A percentile compares a stretch with the other conserved stretches of the same genome.
These are phyloP conservation scores for Spinacia oleracea DNA, from an alignment of 179 eudicot genomes.

Conservation along the genomic window DNA sequence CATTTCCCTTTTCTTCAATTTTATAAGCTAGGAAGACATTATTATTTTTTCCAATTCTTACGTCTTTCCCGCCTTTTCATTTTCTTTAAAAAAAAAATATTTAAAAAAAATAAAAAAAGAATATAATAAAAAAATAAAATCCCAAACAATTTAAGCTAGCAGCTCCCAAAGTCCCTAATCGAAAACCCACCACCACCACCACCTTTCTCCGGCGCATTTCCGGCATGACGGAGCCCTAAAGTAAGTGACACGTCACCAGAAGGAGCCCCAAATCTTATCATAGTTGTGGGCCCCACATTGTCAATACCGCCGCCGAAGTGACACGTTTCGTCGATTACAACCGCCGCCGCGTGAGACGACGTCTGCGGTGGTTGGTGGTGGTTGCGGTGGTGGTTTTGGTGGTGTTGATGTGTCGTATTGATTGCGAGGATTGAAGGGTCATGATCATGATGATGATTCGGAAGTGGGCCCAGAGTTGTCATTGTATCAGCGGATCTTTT, in stretches of 20 bases:
- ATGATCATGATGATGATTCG: slow-evolving; percentile 23
- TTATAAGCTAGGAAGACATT: not conserved
- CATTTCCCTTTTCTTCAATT: not conserved
- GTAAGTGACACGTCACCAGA: slow-evolving; percentile 40
- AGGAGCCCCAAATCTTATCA: slow-evolving; percentile 36
- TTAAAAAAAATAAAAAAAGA: not conserved
- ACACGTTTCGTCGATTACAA: slow-evolving; percentile 13
- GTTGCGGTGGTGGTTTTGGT: slow-evolving; percentile 10
- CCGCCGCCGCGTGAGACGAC: slow-evolving; percentile 3
- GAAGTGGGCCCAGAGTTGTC: slow-evolving; percentile 16
- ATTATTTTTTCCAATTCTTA: slow-evolving; percentile 11
- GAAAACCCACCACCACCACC: slow-evolving; percentile 39
- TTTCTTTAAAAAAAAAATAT: not conserved
- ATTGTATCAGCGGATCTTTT: slow-evolving; percentile 30
- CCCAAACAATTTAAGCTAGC: slow-evolving; percentile 19
- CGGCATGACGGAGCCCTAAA: slow-evolving; percentile 74
- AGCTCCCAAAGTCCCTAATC: slow-evolving; percentile 60
- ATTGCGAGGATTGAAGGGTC: slow-evolving; percentile 27
- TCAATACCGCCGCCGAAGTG: slow-evolving; percentile 8
- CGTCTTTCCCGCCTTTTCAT: not conserved
- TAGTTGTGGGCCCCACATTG: slow-evolving; percentile 28
- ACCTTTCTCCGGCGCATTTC: slow-evolving; percentile 66
- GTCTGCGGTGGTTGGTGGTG: slow-evolving; percentile 1
- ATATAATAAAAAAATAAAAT: not conserved
- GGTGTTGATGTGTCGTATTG: slow-evolving; percentile 25